Evolutionary conservation across 768 basidiomycete species (phyloP).

Genomic region (Candolleomyces aberdarensis): DNA sequence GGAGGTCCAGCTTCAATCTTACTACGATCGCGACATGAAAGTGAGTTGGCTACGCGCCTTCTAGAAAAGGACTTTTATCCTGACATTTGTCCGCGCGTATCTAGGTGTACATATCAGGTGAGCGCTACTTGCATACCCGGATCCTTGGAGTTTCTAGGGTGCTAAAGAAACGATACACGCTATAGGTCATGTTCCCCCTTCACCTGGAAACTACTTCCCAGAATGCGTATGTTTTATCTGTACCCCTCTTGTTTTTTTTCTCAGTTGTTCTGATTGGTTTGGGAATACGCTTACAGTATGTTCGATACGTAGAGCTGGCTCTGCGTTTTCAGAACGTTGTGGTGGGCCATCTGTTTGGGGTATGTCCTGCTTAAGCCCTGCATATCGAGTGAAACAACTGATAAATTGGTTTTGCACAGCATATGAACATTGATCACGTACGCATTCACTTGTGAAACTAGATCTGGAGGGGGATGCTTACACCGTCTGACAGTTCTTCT

Average conservation of each 20-base stretch:
- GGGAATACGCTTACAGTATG: constrained; percentile 40
- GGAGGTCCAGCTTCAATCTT: constrained; percentile 73
- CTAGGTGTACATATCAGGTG: constrained; percentile 27
- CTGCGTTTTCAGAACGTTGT: constrained; percentile 85
- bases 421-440: constrained; percentile 86
- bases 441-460: constrained; percentile 15
- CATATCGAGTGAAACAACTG: constrained; percentile 5
- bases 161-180: constrained; percentile 17
- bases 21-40: constrained; percentile 70
- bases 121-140: constrained; percentile 26
- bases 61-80: constrained; percentile 10
- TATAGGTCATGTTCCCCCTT: constrained; percentile 84
- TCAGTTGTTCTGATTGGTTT: constrained; percentile 13
- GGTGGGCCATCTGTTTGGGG: constrained; percentile 81
- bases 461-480: constrained; percentile 10
- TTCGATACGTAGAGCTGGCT: constrained; percentile 70
- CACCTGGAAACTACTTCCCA: constrained; percentile 74
- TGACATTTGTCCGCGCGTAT: constrained; percentile 4
- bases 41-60: constrained; percentile 32
- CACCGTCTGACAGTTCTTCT: constrained; percentile 44
- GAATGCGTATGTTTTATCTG: constrained; percentile 63
- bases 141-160: too few relatives aligned
- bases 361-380: constrained; percentile 25
- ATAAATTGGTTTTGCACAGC: constrained; percentile 33
- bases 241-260: constrained; percentile 4